Evolutionary conservation across 1,139 yeast genomes (phyloP).

Genomic region (Candida sojae): DNA sequence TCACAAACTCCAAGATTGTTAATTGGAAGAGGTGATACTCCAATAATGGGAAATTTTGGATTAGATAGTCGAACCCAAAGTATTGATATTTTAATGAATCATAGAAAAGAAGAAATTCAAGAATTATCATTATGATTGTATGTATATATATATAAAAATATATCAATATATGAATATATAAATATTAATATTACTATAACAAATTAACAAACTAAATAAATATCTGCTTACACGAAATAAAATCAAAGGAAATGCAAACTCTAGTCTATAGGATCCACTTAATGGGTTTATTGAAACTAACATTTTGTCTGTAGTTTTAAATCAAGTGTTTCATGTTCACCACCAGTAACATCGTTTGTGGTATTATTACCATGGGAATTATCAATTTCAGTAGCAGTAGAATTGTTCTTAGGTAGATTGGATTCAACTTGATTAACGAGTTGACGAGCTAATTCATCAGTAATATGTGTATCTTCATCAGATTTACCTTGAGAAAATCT

Average conservation of each 20-base stretch:
- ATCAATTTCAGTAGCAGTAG: too few relatives aligned
- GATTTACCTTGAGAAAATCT: constrained; percentile 13
- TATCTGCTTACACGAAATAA: background rate
- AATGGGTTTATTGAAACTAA: background rate
- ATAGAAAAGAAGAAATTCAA: constrained; percentile 35
- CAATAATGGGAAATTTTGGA: constrained; percentile 25
- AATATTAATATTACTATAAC: too few relatives aligned
- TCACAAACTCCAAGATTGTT: constrained; percentile 38
- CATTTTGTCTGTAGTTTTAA: background rate
- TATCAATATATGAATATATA: too few relatives aligned
- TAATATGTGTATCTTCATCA: background rate
- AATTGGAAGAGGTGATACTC: constrained; percentile 49
- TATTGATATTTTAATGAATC: constrained; percentile 31
- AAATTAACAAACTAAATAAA: background rate
- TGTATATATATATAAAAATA: too few relatives aligned
- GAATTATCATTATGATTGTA: constrained; percentile 21
- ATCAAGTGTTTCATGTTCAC: background rate
- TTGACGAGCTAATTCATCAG: constrained; percentile 1
- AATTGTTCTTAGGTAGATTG: background rate
- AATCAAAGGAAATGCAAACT: background rate
- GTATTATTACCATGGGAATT: background rate
- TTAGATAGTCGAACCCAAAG: constrained; percentile 19
- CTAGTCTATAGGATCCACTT: background rate
- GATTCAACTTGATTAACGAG: constrained; percentile 1
- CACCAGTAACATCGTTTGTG: background rate